Evolutionary conservation across 2,329 filamentous ascomycete species (phyloP).

Genomic region (Cladosporium velox): DNA sequence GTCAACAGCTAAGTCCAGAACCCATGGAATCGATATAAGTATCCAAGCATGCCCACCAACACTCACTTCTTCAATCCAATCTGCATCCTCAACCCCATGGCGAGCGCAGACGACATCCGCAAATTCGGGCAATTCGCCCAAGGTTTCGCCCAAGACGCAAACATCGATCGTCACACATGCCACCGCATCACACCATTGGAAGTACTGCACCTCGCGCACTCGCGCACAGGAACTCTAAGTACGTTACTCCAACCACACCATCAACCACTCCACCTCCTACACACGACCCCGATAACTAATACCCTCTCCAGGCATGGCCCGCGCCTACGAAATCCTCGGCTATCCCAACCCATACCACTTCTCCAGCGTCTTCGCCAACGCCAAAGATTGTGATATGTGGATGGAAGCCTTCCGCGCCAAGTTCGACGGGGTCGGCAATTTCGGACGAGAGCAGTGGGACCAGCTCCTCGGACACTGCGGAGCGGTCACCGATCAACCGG

Average conservation of each 20-base stretch:
- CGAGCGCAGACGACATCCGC: neutral
- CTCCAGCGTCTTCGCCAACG: constrained; percentile 46
- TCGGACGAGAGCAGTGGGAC: constrained; percentile 65
- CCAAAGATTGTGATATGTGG: constrained; percentile 66
- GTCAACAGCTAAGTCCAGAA: neutral
- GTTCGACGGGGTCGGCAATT: constrained; percentile 58
- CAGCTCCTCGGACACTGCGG: constrained; percentile 62
- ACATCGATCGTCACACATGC: constrained; percentile 64
- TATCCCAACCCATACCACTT: constrained; percentile 30
- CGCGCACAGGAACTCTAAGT: constrained; percentile 30
- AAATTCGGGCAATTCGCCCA: neutral
- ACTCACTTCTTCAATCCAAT: neutral
- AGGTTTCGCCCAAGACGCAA: constrained; percentile 57
- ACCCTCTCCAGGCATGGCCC: neutral
- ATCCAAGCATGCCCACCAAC: neutral
- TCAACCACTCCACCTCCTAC: no score
- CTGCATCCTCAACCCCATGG: neutral
- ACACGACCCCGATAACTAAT: neutral
- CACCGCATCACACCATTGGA: constrained; percentile 40
- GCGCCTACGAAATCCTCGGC: constrained; percentile 23
- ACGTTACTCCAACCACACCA: constrained; percentile 14
- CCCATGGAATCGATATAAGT: neutral
- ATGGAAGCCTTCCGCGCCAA: constrained; percentile 65
- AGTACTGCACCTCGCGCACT: constrained; percentile 29
- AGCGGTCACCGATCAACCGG: constrained; percentile 27